Conservation (phyloP, 176 grass and related monocot genomes). For the Cymbopogon citratus region DNA sequence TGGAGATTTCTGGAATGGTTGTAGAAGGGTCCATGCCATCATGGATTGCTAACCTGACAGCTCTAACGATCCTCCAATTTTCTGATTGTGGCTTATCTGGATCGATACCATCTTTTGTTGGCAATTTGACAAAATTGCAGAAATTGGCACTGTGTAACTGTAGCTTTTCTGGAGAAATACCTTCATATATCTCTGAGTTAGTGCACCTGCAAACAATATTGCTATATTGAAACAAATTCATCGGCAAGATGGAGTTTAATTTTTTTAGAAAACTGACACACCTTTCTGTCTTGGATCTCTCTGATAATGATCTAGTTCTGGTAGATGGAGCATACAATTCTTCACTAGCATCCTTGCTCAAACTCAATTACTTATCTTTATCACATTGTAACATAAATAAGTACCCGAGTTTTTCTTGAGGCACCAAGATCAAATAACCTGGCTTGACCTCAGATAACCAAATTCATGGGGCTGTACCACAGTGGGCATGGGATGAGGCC, state of each 20-base stretch:
- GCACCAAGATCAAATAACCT: neutral
- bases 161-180: neutral
- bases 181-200: neutral
- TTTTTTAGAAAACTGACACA: neutral
- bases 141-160: neutral
- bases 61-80: neutral
- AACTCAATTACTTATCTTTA: conserved; percentile 21
- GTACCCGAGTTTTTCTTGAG: conserved; percentile 32
- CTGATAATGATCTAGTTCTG: conserved; percentile 26
- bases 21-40: neutral
- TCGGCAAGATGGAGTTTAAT: neutral
- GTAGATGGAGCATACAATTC: conserved; percentile 26
- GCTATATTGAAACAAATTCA: neutral
- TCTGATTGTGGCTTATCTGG: conserved; percentile 28
- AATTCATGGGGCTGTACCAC: conserved; percentile 39
- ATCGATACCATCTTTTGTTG: conserved; percentile 18
- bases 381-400: conserved; percentile 37
- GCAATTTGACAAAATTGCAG: conserved; percentile 15
- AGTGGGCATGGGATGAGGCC: conserved; percentile 46
- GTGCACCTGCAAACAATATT: neutral
- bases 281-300: neutral
- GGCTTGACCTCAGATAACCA: conserved; percentile 56
- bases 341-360: neutral
- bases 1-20: neutral
- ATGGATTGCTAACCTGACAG: neutral